Evolutionary conservation across 495 filamentous ascomycete genomes (phyloP).

Genomic region (Penicillium robsamsonii): DNA sequence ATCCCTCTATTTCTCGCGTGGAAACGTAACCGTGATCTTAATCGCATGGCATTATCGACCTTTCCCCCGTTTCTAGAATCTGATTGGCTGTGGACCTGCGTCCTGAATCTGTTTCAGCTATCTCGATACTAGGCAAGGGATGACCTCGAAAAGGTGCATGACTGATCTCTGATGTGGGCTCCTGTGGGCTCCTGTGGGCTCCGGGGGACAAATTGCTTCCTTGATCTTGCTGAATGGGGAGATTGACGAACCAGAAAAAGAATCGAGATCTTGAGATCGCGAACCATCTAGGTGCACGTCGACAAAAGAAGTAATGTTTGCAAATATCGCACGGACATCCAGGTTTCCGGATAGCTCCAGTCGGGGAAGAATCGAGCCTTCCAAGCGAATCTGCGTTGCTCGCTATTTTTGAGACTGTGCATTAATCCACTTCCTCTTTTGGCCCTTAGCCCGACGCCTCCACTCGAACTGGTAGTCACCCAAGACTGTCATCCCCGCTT

Average conservation of each 20-base stretch:
- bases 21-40: background rate
- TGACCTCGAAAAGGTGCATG: conserved; percentile 6
- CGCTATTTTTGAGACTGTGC: background rate
- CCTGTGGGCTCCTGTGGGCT: background rate
- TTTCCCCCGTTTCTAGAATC: background rate
- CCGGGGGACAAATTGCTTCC: conserved; percentile 19
- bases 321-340: background rate
- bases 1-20: background rate
- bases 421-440: background rate
- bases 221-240: conserved; percentile 22
- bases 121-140: conserved; percentile 18
- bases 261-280: conserved; percentile 4
- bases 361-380: background rate
- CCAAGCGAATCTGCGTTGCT: background rate
- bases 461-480: background rate
- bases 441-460: background rate
- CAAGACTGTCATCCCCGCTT: background rate
- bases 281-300: background rate
- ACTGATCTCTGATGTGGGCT: background rate
- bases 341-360: background rate
- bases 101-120: conserved; percentile 20
- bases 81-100: conserved; percentile 12
- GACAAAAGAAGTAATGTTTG: conserved; percentile 7
- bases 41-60: conserved; percentile 1
- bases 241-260: conserved; percentile 13